Percentiles rank a stretch among this genome's conserved stretches.
phyloP scores from a whole-genome alignment of 2,329 filamentous ascomycete genomes.

The Scleromitrula shiraiana region DNA sequence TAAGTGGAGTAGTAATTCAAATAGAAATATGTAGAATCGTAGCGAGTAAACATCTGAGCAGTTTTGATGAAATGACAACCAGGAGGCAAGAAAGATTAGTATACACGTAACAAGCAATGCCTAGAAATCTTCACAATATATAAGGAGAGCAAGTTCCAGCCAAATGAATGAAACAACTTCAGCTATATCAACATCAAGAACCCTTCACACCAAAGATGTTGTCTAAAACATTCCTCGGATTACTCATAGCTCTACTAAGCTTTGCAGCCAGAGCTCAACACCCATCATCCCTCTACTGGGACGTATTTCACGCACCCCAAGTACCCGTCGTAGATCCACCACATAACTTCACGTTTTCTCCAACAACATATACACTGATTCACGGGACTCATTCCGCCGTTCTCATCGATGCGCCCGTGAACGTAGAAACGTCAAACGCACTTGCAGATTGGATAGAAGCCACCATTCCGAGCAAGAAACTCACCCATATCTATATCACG shows the following conservation, averaged over 20 bases:
- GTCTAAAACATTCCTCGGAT: neutral
- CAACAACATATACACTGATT: neutral
- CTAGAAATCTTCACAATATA: too few species aligned
- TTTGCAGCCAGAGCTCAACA: neutral
- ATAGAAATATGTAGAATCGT: too few species aligned
- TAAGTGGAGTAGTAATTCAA: too few species aligned
- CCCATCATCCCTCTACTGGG: neutral
- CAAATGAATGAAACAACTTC: too few species aligned
- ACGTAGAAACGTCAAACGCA: conserved; percentile 5
- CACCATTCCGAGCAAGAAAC: conserved; percentile 22
- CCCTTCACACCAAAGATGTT: neutral
- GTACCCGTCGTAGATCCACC: neutral
- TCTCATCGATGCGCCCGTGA: neutral
- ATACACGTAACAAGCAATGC: too few species aligned
- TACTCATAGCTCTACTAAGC: neutral
- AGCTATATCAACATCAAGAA: neutral
- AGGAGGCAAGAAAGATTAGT: too few species aligned
- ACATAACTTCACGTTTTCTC: neutral
- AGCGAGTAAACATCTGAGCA: too few species aligned
- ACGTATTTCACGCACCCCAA: neutral
- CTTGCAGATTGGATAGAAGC: conserved; percentile 32
- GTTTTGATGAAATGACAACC: too few species aligned
- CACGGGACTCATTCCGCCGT: neutral
- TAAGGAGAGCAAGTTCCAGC: too few species aligned
- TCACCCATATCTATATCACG: conserved; percentile 34